These are phyloP conservation scores for Amaranthus cruentus DNA, from an alignment of 148 eudicot species.

Conservation along the genomic window DNA sequence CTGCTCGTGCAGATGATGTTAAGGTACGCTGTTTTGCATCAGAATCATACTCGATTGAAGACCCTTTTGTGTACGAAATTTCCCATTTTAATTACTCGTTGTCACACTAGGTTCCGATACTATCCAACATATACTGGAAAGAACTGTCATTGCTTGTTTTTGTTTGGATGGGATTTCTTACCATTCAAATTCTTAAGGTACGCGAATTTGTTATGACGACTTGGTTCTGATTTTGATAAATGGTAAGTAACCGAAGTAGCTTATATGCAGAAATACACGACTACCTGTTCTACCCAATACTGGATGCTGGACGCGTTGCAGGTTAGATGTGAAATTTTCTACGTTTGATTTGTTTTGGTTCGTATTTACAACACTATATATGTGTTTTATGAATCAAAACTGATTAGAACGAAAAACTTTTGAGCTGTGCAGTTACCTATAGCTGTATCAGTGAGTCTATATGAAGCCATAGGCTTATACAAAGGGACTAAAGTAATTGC, in stretches of 20 bases:
- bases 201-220: background rate
- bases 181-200: constrained; percentile 64
- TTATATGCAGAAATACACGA: constrained; percentile 34
- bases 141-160: constrained; percentile 47
- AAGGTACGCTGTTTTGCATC: constrained; percentile 16
- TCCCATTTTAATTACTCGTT: background rate
- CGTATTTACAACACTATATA: background rate
- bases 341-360: background rate
- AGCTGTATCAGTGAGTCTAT: constrained; percentile 38
- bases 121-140: constrained; percentile 61
- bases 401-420: background rate
- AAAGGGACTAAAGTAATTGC: constrained; percentile 48
- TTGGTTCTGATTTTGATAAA: background rate
- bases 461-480: constrained; percentile 39
- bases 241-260: background rate
- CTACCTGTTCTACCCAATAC: constrained; percentile 39
- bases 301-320: constrained; percentile 50
- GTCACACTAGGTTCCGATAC: constrained; percentile 41
- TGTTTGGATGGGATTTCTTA: constrained; percentile 70
- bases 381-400: background rate
- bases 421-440: constrained; percentile 36
- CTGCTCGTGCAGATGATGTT: constrained; percentile 26
- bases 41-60: background rate
- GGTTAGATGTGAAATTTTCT: constrained; percentile 22
- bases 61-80: background rate